Base-by-base conservation (phyloP, 257 asterid species). In the Solanum medicagineum region DNA sequence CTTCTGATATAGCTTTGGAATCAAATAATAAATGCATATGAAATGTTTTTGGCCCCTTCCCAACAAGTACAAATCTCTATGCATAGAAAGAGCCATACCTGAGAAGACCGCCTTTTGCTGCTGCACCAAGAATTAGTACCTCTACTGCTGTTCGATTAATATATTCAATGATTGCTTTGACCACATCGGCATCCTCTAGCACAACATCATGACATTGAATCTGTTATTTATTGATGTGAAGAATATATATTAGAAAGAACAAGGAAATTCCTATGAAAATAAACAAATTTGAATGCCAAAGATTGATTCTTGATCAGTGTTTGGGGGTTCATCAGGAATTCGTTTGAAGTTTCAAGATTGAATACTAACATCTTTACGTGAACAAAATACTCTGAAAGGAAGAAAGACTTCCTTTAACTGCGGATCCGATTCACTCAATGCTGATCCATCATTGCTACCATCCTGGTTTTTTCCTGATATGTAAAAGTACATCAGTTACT, bases 91-190 rank as follows among this genome's bases (percentile, higher is more conserved):
- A 79, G 47, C 29, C 74, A 82, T 74, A 94, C 99, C 99, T 93
- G 91, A 96, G 94, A 85, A 96, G 80, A 85, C 93, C 85, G 55
- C 94, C 93, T 94, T 90, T 96, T 20, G 92, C 86, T 45, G 95
- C 85, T 55, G 98, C 94, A 57, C 99, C 99, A 81, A 96, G 93
- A 85, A 94, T 93, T 89, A 94, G 45, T 60, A 95, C 85, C 62
- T 96, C 98, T 19, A 94, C 88, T 22, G 93, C 93, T 32, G 95
- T 88, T 74, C 92, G 95, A 86, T 91, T 91, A 44, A 89, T 92
- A 81, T 91, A 96, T 70, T 96, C 98, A 36, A 86, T 74, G 44
- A 96, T 80, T 80, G 97, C 97, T 90, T 85, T 94, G 11, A 92
- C 85, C 40, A 93, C 90, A 77, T 96, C 99, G 13, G 86, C 66